phyloP scores from a whole-genome alignment of 306 rosid species.

The Pterocarpus macrocarpus region DNA sequence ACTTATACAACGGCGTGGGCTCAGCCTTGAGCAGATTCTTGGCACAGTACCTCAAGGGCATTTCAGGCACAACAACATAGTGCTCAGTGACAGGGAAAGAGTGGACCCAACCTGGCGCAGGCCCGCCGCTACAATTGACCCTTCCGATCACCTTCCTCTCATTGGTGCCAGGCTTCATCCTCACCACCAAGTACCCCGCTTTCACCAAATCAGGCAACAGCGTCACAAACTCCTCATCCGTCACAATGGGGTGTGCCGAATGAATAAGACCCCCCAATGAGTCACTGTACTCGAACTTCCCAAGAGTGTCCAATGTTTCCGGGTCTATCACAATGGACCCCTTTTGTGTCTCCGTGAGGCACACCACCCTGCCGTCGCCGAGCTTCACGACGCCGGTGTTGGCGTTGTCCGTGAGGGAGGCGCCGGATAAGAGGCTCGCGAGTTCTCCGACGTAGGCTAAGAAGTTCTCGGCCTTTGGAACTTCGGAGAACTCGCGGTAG shows the following conservation, averaged over 20 bases:
- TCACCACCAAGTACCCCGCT: constrained; percentile 78
- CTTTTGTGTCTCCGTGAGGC: constrained; percentile 92
- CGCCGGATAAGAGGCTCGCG: constrained; percentile 80
- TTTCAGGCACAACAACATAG: constrained; percentile 83
- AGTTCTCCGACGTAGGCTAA: constrained; percentile 77
- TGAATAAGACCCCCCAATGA: constrained; percentile 85
- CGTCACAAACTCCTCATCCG: constrained; percentile 75
- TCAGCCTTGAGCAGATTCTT: constrained; percentile 85
- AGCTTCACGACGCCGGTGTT: constrained; percentile 88
- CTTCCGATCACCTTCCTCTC: constrained; percentile 81
- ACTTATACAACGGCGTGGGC: constrained; percentile 91
- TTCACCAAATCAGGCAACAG: constrained; percentile 80
- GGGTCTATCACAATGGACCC: constrained; percentile 88
- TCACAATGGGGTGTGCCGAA: constrained; percentile 94
- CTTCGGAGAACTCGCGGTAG: constrained; percentile 93
- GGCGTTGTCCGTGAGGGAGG: constrained; percentile 85
- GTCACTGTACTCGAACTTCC: constrained; percentile 81
- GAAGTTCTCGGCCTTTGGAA: constrained; percentile 74
- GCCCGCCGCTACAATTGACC: constrained; percentile 73
- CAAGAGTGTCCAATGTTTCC: constrained; percentile 69
- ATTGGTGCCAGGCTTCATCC: constrained; percentile 82
- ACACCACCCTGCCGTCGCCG: constrained; percentile 88
- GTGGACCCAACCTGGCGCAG: constrained; percentile 94
- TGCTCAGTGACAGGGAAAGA: constrained; percentile 86
- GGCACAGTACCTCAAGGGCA: constrained; percentile 88